Percentiles rank a stretch among this genome's conserved stretches.
Conservation (phyloP, 163 green algal species). For the Chloroidium sp. region DNA sequence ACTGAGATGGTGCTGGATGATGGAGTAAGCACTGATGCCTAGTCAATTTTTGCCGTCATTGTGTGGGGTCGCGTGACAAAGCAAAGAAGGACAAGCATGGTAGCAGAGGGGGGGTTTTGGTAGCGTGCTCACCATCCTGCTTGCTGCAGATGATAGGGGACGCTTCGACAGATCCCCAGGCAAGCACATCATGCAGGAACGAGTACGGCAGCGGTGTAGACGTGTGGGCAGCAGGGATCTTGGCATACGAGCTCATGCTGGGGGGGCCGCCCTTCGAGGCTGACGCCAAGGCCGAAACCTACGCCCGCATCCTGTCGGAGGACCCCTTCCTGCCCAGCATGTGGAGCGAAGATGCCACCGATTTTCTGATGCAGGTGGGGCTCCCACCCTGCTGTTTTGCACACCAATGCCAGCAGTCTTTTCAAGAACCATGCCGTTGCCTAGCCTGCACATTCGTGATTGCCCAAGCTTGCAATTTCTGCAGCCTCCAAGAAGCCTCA, state of each 20-base stretch:
- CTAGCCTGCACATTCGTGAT: too few relatives aligned
- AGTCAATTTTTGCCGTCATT: background rate
- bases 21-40: background rate
- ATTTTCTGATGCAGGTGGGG: constrained; percentile 23
- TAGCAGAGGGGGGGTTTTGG: background rate
- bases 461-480: too few relatives aligned
- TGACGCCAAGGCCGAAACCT: constrained; percentile 35
- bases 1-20: too few relatives aligned
- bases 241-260: constrained; percentile 49
- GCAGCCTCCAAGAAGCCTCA: too few relatives aligned
- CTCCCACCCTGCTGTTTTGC: too few relatives aligned
- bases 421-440: too few relatives aligned
- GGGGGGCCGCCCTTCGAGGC: constrained; percentile 47
- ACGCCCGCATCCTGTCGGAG: constrained; percentile 28
- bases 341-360: constrained; percentile 10
- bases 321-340: constrained; percentile 28
- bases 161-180: background rate
- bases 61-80: background rate
- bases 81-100: background rate
- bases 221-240: constrained; percentile 44
- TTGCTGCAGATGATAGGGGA: background rate
- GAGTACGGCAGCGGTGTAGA: constrained; percentile 39
- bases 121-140: background rate
- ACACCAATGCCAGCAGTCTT: too few relatives aligned
- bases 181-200: background rate